Percentiles rank a stretch among this genome's conserved stretches.
phyloP scores from a whole-genome alignment of 345 rosid species.

The Populus simonii region DNA sequence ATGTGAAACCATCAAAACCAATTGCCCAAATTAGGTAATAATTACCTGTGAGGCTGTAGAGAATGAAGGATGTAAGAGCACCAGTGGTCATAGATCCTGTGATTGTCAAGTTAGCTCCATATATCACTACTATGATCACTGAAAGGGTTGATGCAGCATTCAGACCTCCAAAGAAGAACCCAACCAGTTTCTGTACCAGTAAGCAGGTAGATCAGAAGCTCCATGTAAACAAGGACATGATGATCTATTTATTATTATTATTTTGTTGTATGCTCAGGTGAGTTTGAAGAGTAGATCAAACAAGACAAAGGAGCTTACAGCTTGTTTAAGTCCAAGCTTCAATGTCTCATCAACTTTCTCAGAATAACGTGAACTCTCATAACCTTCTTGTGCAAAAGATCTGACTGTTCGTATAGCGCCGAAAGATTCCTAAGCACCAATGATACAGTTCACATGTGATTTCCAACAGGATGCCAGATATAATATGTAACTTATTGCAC shows the following conservation, averaged over 20 bases:
- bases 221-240: not conserved
- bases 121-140: constrained; percentile 70
- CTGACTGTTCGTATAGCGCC: constrained; percentile 94
- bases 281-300: not conserved
- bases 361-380: constrained; percentile 63
- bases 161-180: constrained; percentile 77
- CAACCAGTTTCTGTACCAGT: constrained; percentile 50
- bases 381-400: constrained; percentile 84
- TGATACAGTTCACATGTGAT: not conserved
- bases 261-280: not conserved
- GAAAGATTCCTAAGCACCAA: constrained; percentile 72
- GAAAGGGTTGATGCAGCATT: constrained; percentile 85
- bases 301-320: constrained; percentile 45
- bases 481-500: too few species aligned
- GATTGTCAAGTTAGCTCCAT: constrained; percentile 88
- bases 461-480: not conserved
- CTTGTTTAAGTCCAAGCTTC: constrained; percentile 80
- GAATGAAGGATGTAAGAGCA: constrained; percentile 91
- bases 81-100: constrained; percentile 81
- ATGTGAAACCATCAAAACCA: not conserved
- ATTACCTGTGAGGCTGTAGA: constrained; percentile 89
- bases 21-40: not conserved
- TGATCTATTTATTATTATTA: not conserved
- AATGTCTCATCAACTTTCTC: constrained; percentile 86
- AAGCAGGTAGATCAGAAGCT: constrained; percentile 7